These are phyloP conservation scores for Sindora glabra DNA, from an alignment of 306 rosid genomes.

Conservation along the genomic window DNA sequence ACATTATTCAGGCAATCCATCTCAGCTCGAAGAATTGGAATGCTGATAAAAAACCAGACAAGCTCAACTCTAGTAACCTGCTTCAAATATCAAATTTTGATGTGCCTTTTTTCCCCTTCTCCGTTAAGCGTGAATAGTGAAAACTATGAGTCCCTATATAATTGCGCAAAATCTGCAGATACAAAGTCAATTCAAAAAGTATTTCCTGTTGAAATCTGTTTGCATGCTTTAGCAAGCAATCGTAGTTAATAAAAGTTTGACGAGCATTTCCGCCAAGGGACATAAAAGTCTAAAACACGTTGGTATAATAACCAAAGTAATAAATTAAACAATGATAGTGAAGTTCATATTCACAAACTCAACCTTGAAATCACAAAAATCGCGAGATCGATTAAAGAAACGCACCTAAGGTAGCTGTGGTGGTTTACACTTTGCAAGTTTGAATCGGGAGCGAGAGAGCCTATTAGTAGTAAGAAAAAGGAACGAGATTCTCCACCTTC, in stretches of 20 bases:
- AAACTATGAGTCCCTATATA: too few species aligned
- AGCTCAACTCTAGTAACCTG: conserved; percentile 6
- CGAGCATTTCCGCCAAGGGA: too few species aligned
- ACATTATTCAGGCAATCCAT: conserved; percentile 20
- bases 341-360: too few species aligned
- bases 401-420: not conserved
- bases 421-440: conserved; percentile 6
- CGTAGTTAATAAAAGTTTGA: too few species aligned
- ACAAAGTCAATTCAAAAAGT: too few species aligned
- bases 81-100: conserved; percentile 1
- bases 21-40: not conserved
- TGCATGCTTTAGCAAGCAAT: too few species aligned
- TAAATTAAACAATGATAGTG: not conserved
- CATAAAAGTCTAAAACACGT: not conserved
- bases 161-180: too few species aligned
- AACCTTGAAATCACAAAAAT: not conserved
- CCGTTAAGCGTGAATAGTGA: too few species aligned
- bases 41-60: not conserved
- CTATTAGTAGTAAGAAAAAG: conserved; percentile 8
- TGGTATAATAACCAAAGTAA: too few species aligned
- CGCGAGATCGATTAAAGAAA: not conserved
- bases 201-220: too few species aligned
- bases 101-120: too few species aligned
- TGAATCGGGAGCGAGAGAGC: not conserved
- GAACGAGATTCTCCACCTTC: conserved; percentile 10